Conservation (phyloP, 106 monocot species). For the Dactylorhiza incarnata region DNA sequence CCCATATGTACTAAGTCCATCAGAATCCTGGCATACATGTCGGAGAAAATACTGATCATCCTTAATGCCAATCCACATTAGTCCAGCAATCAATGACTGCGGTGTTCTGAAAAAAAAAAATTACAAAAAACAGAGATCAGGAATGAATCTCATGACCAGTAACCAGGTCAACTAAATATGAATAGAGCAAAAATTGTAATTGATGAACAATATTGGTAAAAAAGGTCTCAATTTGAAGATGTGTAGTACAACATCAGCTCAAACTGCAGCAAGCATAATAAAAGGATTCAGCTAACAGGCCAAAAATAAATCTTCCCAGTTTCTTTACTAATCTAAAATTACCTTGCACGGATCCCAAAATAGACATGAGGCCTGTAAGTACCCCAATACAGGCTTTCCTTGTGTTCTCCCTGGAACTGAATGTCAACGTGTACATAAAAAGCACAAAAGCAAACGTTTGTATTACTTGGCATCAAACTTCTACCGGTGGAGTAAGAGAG, state of each 20-base stretch:
- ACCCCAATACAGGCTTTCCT: conserved; percentile 95
- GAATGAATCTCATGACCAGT: neutral
- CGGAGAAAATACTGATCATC: conserved; percentile 77
- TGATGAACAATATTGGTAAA: neutral
- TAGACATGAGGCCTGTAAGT: conserved; percentile 90
- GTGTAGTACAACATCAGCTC: neutral
- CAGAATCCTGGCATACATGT: conserved; percentile 94
- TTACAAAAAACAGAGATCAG: neutral
- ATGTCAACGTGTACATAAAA: neutral
- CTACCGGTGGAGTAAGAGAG: neutral
- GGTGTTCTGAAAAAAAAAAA: conserved; percentile 44
- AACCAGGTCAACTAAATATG: neutral
- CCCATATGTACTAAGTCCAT: conserved; percentile 85
- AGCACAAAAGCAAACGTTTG: neutral
- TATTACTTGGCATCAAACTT: neutral
- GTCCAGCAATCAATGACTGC: conserved; percentile 69
- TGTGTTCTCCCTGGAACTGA: conserved; percentile 94
- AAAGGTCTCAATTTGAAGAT: neutral
- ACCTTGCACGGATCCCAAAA: conserved; percentile 92
- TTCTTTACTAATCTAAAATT: neutral
- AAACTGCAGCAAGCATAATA: neutral
- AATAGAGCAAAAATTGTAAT: neutral
- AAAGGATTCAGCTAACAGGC: neutral
- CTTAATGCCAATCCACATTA: conserved; percentile 96
- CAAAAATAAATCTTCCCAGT: neutral